Evolutionary conservation across 306 rosid genomes (phyloP).

Genomic region (Lathyrus aphaca): DNA sequence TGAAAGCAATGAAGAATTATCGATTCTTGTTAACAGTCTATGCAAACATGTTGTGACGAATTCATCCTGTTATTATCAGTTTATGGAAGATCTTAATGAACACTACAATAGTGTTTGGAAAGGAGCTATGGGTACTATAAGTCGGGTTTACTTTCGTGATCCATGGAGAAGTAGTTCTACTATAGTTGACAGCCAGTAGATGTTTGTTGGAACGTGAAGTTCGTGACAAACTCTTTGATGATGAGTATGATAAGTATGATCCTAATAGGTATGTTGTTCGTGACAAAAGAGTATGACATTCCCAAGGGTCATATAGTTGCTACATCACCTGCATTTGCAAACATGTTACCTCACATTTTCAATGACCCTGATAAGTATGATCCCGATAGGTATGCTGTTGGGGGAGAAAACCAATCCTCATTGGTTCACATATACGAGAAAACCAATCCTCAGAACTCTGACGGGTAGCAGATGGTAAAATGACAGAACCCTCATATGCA

Average conservation of each 20-base stretch:
- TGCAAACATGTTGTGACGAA: conserved; percentile 45
- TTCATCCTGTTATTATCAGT: conserved; percentile 36
- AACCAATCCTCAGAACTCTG: conserved; percentile 99
- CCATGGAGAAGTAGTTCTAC: conserved; percentile 57
- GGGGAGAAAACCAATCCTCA: no score
- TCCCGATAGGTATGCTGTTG: no score
- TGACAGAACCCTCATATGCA: conserved; percentile 93
- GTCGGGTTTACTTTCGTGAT: conserved; percentile 56
- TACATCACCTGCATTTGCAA: no score
- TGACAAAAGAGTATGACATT: no score
- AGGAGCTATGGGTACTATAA: conserved; percentile 44
- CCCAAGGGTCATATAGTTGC: no score
- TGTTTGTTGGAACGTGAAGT: no score
- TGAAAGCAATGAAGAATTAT: conserved; percentile 50
- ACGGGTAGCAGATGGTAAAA: conserved; percentile 71
- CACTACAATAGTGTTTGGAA: conserved; percentile 53
- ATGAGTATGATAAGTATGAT: no score
- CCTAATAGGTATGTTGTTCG: no score
- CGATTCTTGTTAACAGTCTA: conserved; percentile 45
- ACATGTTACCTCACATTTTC: no score
- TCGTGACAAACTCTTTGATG: no score
- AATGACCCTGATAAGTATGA: no score
- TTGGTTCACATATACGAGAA: conserved; percentile 97
- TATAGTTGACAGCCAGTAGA: no score
- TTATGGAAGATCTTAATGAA: conserved; percentile 32